Evolutionary conservation across 345 rosid species (phyloP), one percentile per base, ranked within the genome.

Genomic region (Dipteronia dyeriana): DNA sequence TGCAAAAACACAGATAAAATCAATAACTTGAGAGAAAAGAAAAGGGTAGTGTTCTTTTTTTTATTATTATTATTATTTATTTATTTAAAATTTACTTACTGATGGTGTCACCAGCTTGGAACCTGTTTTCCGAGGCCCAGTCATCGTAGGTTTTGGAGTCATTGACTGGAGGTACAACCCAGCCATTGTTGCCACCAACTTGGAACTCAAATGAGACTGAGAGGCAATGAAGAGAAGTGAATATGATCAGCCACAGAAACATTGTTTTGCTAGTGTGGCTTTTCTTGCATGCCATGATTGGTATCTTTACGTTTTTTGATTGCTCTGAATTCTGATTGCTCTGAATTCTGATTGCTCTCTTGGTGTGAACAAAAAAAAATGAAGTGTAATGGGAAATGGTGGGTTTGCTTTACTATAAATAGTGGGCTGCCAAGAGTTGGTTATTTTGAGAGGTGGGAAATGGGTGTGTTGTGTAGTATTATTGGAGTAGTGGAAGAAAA

Each of bases 71-170:
- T n/a, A n/a, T n/a, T n/a, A n/a, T n/a, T n/a, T n/a, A n/a, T n/a
- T n/a, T n/a, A n/a, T n/a, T n/a, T n/a, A n/a, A n/a, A n/a, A 7
- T 66, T 47, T 29, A 79, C 88, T 80, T 86, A 89, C 92, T 78
- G 64, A 86, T 59, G 25, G 83, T 49, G 65, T 89, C 92, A 0
- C 86, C 88, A 14, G 80, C 79, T 75, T 68, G 88, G 81, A 89
- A 87, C n/a, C 89, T 83, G 77, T 87, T 87, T 69, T 84, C 84
- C 0, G 92, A 89, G 7, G 91, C 92, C 91, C 92, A 89, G 53
- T 83, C 85, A 22, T 87, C 87, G 88, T 85, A 89, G 77, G 73
- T 34, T 71, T 62, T 79, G 83, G 82, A 76, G 79, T 89, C 92
- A 34, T 86, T 86, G 43, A 78, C 71, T 9, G 89, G 87, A 62